phyloP scores from a whole-genome alignment of 331 rosid genomes.

The Pyrus hybrid region DNA sequence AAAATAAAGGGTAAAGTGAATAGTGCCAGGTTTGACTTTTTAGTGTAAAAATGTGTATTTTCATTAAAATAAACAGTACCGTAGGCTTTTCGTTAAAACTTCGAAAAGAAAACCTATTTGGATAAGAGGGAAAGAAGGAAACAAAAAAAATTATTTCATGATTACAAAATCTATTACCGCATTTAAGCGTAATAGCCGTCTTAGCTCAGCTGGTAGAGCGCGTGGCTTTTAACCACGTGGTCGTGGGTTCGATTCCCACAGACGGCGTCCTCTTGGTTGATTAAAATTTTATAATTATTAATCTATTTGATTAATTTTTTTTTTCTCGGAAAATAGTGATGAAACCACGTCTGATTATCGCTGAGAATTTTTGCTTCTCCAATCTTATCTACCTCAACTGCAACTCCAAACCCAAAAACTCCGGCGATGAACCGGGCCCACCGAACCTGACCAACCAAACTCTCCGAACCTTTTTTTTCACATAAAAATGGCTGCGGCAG shows the following conservation, averaged over 20 bases:
- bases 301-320: too few relatives aligned
- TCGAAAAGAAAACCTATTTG: too few relatives aligned
- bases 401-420: not conserved
- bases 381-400: not conserved
- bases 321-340: not conserved
- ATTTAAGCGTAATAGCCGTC: slow-evolving; percentile 20
- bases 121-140: too few relatives aligned
- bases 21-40: too few relatives aligned
- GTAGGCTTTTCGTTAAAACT: too few relatives aligned
- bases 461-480: not conserved
- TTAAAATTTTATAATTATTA: too few relatives aligned
- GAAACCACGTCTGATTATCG: not conserved
- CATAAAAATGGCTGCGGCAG: slow-evolving; percentile 13
- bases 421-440: not conserved
- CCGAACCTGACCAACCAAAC: not conserved
- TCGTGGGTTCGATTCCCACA: slow-evolving; percentile 97
- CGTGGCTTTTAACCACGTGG: slow-evolving; percentile 90
- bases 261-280: slow-evolving; percentile 32
- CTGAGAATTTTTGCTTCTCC: not conserved
- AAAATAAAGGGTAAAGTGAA: too few relatives aligned
- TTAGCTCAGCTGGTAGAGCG: slow-evolving; percentile 82
- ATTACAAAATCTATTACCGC: too few relatives aligned
- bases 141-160: too few relatives aligned
- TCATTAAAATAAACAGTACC: too few relatives aligned
- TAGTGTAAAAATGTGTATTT: too few relatives aligned